These are phyloP conservation scores for Micractinium conductrix DNA, from an alignment of 139 green algal species.

Conservation along the genomic window DNA sequence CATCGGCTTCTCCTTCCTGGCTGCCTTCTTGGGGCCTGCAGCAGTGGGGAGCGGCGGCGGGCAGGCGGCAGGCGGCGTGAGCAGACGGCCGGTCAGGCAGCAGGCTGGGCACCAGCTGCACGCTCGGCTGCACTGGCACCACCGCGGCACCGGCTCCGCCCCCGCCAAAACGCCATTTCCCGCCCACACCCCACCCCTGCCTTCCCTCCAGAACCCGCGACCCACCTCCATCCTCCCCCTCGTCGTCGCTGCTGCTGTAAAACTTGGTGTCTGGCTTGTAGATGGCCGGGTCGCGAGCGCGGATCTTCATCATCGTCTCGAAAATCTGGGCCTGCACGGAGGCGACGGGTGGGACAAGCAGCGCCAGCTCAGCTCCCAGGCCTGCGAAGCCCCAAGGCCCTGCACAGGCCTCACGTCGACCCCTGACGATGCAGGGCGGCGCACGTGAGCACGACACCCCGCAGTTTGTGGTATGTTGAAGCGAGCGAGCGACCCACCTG, in stretches of 20 bases:
- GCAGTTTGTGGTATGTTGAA: too few relatives aligned
- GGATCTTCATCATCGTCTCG: conserved; percentile 77
- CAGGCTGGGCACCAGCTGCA: not conserved
- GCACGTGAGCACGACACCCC: too few relatives aligned
- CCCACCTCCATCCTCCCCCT: conserved; percentile 50
- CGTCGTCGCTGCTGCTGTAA: conserved; percentile 57
- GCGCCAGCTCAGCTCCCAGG: too few relatives aligned
- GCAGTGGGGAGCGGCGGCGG: not conserved
- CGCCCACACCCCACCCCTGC: too few relatives aligned
- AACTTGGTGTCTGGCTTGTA: conserved; percentile 74
- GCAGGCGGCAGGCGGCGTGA: not conserved
- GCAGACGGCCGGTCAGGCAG: too few relatives aligned
- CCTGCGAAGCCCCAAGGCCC: too few relatives aligned
- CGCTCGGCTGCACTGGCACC: not conserved
- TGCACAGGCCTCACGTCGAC: too few relatives aligned
- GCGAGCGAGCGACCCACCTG: too few relatives aligned
- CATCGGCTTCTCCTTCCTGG: conserved; percentile 65
- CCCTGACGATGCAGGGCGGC: too few relatives aligned
- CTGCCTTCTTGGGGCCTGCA: conserved; percentile 17
- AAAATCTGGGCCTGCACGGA: conserved; percentile 76
- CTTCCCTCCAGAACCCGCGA: not conserved
- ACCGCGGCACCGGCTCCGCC: not conserved
- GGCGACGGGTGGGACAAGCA: too few relatives aligned
- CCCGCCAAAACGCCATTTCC: too few relatives aligned
- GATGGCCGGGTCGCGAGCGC: conserved; percentile 72